Evolutionary conservation across 2,329 filamentous ascomycete genomes (phyloP).

Genomic region (Endocalyx cinctus): DNA sequence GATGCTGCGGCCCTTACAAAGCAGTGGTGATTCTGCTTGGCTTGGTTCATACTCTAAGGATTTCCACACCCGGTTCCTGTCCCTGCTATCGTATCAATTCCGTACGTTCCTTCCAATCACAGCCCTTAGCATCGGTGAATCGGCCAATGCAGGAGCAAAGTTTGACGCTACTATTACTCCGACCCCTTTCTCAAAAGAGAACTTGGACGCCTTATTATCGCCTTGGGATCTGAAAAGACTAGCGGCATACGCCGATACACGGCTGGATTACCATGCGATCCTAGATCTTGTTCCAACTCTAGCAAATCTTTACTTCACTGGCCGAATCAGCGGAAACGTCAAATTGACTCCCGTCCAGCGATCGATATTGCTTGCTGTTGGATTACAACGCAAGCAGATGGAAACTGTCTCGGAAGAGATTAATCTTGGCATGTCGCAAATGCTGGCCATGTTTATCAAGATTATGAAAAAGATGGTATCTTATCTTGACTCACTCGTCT

Average conservation of each 20-base stretch:
- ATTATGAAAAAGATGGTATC: slow-evolving; percentile 81
- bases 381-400: slow-evolving; percentile 84
- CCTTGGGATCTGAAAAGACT: slow-evolving; percentile 94
- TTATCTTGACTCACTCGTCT: slow-evolving; percentile 71
- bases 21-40: slow-evolving; percentile 70
- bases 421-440: slow-evolving; percentile 66
- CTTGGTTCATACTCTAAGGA: slow-evolving; percentile 86
- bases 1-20: slow-evolving; percentile 80
- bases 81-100: slow-evolving; percentile 90
- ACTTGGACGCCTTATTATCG: slow-evolving; percentile 74
- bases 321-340: slow-evolving; percentile 62
- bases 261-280: slow-evolving; percentile 97
- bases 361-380: slow-evolving; percentile 82
- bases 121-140: slow-evolving; percentile 84
- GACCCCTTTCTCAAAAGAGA: slow-evolving; percentile 61
- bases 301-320: slow-evolving; percentile 79
- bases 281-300: slow-evolving; percentile 85
- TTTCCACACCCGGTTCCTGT: slow-evolving; percentile 91
- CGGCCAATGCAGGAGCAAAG: slow-evolving; percentile 68
- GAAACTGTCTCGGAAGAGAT: slow-evolving; percentile 77
- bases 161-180: slow-evolving; percentile 53
- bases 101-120: slow-evolving; percentile 71
- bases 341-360: slow-evolving; percentile 79
- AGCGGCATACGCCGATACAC: slow-evolving; percentile 92
- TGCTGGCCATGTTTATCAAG: slow-evolving; percentile 97